These are phyloP conservation scores for Fomitopsis schrenkii DNA, from an alignment of 1,284 basidiomycete species.

Conservation along the genomic window DNA sequence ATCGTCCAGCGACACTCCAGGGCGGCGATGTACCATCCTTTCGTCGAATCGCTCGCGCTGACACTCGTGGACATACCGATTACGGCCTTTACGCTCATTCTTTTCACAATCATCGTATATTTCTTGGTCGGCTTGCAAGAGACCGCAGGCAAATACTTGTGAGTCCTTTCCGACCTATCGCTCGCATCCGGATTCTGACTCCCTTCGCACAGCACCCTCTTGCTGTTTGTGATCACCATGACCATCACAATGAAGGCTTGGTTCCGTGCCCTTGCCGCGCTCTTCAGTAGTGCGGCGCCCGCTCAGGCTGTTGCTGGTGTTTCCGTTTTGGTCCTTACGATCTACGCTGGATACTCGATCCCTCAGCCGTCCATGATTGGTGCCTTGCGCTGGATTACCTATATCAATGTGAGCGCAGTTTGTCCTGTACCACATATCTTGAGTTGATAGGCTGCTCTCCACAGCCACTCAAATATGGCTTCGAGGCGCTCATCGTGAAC, in stretches of 20 bases:
- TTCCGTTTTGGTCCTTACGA: conserved; percentile 39
- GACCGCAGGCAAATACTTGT: conserved; percentile 59
- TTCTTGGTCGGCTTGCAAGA: conserved; percentile 59
- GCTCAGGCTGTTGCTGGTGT: conserved; percentile 62
- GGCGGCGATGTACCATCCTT: conserved; percentile 63
- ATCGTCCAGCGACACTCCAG: conserved; percentile 62
- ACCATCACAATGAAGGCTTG: conserved; percentile 58
- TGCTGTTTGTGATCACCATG: conserved; percentile 46
- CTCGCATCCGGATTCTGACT: background rate
- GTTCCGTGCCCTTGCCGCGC: conserved; percentile 57
- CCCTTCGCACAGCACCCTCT: conserved; percentile 39
- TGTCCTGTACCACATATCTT: too few relatives aligned
- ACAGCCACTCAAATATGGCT: conserved; percentile 46
- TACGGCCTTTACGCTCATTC: conserved; percentile 43
- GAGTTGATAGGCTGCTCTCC: background rate
- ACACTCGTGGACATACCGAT: conserved; percentile 72
- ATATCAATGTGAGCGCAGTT: conserved; percentile 47
- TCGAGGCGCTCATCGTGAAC: conserved; percentile 51
- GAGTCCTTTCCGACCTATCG: conserved; percentile 17
- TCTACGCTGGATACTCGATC: conserved; percentile 48
- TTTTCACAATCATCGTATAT: conserved; percentile 59
- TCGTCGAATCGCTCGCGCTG: conserved; percentile 62
- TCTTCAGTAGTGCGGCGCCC: conserved; percentile 46
- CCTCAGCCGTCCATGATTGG: conserved; percentile 57
- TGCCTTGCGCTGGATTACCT: conserved; percentile 61